phyloP scores from a whole-genome alignment of 129 eudicot genomes.

The Calendula officinalis region DNA sequence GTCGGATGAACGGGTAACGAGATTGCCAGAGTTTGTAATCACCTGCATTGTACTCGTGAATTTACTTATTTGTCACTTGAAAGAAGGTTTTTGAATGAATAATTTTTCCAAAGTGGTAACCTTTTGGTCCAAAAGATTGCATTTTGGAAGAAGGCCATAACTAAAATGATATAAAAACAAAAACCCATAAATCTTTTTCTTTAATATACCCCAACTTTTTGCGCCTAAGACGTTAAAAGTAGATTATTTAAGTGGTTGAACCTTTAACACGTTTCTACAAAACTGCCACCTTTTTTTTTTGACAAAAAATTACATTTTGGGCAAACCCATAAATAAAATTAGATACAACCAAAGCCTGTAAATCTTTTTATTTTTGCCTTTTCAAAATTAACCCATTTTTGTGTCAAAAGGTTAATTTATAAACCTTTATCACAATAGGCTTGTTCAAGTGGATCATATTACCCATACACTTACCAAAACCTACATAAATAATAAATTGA shows the following conservation, averaged over 20 bases:
- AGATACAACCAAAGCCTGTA: no score
- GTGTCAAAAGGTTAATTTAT: constrained; percentile 12
- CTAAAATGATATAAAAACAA: not conserved
- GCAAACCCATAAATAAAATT: no score
- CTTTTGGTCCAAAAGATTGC: not conserved
- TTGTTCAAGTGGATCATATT: no score
- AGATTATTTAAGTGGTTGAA: no score
- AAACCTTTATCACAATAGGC: not conserved
- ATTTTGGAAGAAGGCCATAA: not conserved
- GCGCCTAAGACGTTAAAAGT: no score
- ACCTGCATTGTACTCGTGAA: constrained; percentile 37
- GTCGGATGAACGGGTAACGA: constrained; percentile 63
- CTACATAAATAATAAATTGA: not conserved
- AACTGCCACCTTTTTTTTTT: not conserved
- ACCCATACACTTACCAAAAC: not conserved
- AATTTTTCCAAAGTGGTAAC: not conserved
- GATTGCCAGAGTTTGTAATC: constrained; percentile 37
- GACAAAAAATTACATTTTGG: no score
- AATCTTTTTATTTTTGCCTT: no score
- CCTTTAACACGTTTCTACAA: not conserved
- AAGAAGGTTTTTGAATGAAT: not conserved
- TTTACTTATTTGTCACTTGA: constrained; percentile 1
- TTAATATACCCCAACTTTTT: no score
- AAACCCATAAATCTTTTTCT: not conserved
- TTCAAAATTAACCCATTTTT: not conserved